Evolutionary conservation across 495 filamentous ascomycete species (phyloP), one percentile per base, ranked within the genome.

Genomic region (Penicillium paradoxum): DNA sequence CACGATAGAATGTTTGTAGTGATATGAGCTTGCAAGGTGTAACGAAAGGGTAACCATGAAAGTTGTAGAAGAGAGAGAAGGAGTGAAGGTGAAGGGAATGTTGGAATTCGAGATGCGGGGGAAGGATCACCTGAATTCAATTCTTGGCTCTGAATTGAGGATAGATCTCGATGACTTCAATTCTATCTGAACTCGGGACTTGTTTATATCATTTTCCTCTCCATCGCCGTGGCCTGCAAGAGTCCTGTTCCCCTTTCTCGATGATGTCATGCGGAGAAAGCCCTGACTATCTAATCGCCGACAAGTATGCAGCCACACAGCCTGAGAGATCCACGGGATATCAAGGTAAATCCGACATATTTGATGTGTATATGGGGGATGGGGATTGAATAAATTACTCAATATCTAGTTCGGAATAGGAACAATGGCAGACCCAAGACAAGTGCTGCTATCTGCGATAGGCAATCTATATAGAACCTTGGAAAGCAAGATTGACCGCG

Each of bases 221-320:
- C 19, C 21, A n/a, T 42, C 41, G 17, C 6, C 0, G 6, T 27
- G 24, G 24, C 24, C 24, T 27, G 24, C 24, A n/a, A n/a, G 24
- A 27, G 24, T 27, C 24, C 4, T 32, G 29, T 32, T 43, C 32
- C 14, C 19, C 14, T 36, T 36, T 24, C 29, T 21, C 40, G 53
- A 64, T 64, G 62, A 64, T 62, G 62, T 64, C 62, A 64, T 64
- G 55, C 55, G 52, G 61, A 63, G 60, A 45, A 22, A n/a, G n/a
- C 14, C 15, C 33, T 32, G 30, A 21, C 34, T 42, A 42, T 49
- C 21, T 49, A 22, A 38, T 49, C 46, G 7, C 24, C 24, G 24
- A 27, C 29, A 32, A 2, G 4, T 8, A 7, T 8, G 15, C 6
- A 8, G 11, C 4, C n/a, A 46, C 19, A 48, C 25, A 14, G 18